These are phyloP conservation scores for Kluyveromyces sp. DNA, from an alignment of 1,139 yeast genomes.

Conservation along the genomic window DNA sequence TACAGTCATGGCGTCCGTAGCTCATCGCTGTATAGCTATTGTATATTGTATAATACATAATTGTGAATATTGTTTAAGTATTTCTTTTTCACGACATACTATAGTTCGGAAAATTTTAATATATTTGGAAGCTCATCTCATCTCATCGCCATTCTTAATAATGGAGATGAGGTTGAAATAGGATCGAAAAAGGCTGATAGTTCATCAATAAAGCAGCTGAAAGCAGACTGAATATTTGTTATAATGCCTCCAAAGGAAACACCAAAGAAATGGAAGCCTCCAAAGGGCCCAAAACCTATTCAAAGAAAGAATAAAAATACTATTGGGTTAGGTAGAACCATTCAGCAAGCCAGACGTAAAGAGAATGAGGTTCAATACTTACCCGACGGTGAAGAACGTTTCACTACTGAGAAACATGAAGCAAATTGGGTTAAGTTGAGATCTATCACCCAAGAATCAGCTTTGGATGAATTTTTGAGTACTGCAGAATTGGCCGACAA, in stretches of 20 bases:
- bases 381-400: constrained; percentile 82
- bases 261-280: constrained; percentile 56
- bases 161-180: neutral
- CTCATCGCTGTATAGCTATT: neutral
- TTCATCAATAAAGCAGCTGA: neutral
- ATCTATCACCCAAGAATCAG: constrained; percentile 90
- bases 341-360: constrained; percentile 63
- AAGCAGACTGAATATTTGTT: too few species aligned
- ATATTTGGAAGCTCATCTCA: constrained; percentile 1
- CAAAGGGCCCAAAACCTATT: constrained; percentile 87
- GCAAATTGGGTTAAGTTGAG: constrained; percentile 85
- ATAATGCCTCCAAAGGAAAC: constrained; percentile 39
- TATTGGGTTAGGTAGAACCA: constrained; percentile 79
- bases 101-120: constrained; percentile 3
- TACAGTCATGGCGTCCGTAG: constrained; percentile 60
- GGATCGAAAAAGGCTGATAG: neutral
- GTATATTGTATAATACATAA: neutral
- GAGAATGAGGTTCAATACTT: constrained; percentile 64
- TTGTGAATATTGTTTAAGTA: too few species aligned
- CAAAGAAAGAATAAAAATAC: constrained; percentile 75
- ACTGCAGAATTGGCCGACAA: constrained; percentile 95
- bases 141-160: neutral
- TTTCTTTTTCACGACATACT: neutral
- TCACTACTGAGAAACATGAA: constrained; percentile 74
- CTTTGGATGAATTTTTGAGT: constrained; percentile 86